A percentile compares a stretch with the other conserved stretches of the same genome.
Evolutionary conservation across 2,329 filamentous ascomycete species (phyloP).

Genomic region (Colletotrichum costaricense): DNA sequence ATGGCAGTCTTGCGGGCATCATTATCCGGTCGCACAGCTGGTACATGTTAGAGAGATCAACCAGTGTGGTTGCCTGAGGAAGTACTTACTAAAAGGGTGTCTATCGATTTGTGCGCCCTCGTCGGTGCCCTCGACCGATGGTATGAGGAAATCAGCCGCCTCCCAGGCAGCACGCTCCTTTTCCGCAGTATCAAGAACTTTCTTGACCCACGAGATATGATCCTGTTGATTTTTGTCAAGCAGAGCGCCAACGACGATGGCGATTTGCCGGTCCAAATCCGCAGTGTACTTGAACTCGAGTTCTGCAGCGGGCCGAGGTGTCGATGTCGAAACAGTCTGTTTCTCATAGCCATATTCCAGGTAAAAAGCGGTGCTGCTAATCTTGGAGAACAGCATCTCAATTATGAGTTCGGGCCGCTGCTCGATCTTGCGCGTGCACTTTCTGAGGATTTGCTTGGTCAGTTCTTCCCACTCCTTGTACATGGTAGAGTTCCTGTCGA

Average conservation of each 20-base stretch:
- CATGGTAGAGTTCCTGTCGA: slow-evolving; percentile 73
- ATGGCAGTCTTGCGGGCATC: slow-evolving; percentile 77
- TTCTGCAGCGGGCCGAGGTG: slow-evolving; percentile 79
- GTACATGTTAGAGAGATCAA: slow-evolving; percentile 42
- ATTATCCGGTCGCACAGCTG: slow-evolving; percentile 72
- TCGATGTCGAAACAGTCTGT: slow-evolving; percentile 71
- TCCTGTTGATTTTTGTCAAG: slow-evolving; percentile 83
- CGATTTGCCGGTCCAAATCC: slow-evolving; percentile 78
- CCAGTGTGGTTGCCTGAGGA: neutral
- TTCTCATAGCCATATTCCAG: slow-evolving; percentile 92
- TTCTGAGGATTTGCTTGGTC: slow-evolving; percentile 83
- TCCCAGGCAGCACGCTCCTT: slow-evolving; percentile 84
- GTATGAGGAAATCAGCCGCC: slow-evolving; percentile 72
- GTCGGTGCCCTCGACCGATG: slow-evolving; percentile 45
- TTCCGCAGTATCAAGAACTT: slow-evolving; percentile 73
- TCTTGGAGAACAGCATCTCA: slow-evolving; percentile 96
- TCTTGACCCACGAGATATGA: slow-evolving; percentile 85
- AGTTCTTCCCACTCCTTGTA: slow-evolving; percentile 95
- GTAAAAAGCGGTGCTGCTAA: slow-evolving; percentile 83
- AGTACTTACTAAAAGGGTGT: slow-evolving; percentile 61
- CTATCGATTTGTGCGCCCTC: slow-evolving; percentile 46
- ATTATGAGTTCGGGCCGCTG: slow-evolving; percentile 87
- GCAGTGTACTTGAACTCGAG: slow-evolving; percentile 83
- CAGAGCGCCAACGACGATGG: slow-evolving; percentile 81
- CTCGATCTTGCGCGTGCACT: slow-evolving; percentile 85